Evolutionary conservation across 495 filamentous ascomycete genomes (phyloP), one percentile per base, ranked within the genome.

Genomic region (Tetracladium marchalianum): DNA sequence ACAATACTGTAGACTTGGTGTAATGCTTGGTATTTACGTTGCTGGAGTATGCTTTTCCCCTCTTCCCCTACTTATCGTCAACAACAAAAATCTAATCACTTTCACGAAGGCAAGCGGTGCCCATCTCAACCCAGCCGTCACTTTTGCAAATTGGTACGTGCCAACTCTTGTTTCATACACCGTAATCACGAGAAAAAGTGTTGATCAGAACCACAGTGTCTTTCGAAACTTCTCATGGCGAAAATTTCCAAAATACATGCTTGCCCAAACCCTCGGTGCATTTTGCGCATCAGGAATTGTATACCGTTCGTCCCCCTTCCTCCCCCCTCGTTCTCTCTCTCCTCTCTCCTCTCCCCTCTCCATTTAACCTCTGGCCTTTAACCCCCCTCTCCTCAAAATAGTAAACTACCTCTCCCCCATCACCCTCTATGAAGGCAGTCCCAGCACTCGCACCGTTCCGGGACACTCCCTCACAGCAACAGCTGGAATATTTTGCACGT

Each of bases 1-100:
- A 3, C 7, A 7, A 27, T 27, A 33, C 11, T 38, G 31, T 47
- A 55, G 55, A 12, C 45, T 74, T 31, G 80, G 75, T 3, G 75
- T 82, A 19, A 81, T 83, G 78, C 65, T 85, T 1, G 80, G 77
- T n/a, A 69, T 82, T 31, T 83, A 83, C 51, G 68, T 70, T 9
- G 74, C 71, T 39, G 75, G 75, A 31, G 63, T 72, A 45, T 72
- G 70, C 18, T 27, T 27, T 27, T 27, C 22, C 7, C 22, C 19
- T 15, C 19, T 46, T 7, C 16, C 31, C 13, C 32, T 40, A 22
- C 11, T 10, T 18, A 13, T 32, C 7, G 22, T 43, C 24, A 13
- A 45, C 7, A 41, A 5, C n/a, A 27, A 38, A 12, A 47, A 53
- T 44, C 33, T 4, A 27, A 32, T 11, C 12, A 33, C 24, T n/a